Conservation (phyloP, 805 yeast genomes). For the Wickerhamiella sorbophila region DNA sequence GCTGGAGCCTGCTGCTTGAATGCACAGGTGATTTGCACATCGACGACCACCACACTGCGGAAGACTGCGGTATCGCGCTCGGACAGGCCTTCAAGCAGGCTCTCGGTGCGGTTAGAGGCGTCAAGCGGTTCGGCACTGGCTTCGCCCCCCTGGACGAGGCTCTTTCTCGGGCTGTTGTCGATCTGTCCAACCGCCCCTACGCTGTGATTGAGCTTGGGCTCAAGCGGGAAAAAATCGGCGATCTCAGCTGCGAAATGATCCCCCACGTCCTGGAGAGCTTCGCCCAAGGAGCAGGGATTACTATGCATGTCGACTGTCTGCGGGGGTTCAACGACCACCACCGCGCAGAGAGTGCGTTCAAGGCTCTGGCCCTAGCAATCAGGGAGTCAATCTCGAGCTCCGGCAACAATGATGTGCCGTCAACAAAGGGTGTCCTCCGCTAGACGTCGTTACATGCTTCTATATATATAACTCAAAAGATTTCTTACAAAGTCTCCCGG, state of each 20-base stretch:
- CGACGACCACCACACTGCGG: slow-evolving; percentile 95
- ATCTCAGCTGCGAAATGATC: slow-evolving; percentile 85
- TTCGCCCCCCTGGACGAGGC: slow-evolving; percentile 97
- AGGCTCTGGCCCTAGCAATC: slow-evolving; percentile 87
- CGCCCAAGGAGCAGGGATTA: slow-evolving; percentile 81
- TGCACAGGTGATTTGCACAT: slow-evolving; percentile 91
- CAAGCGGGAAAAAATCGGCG: slow-evolving; percentile 87
- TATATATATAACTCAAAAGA: too few relatives aligned
- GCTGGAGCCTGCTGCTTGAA: slow-evolving; percentile 83
- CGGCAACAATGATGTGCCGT: slow-evolving; percentile 84
- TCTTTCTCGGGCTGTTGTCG: slow-evolving; percentile 88
- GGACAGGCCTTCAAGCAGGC: slow-evolving; percentile 86
- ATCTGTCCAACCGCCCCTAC: slow-evolving; percentile 81
- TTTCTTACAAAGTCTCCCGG: too few relatives aligned
- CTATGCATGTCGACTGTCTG: slow-evolving; percentile 86
- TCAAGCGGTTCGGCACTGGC: slow-evolving; percentile 82
- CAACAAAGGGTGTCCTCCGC: slow-evolving; percentile 82
- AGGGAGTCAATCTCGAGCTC: slow-evolving; percentile 71
- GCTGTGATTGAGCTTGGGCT: slow-evolving; percentile 83
- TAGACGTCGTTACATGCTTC: too few relatives aligned
- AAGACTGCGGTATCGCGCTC: slow-evolving; percentile 85
- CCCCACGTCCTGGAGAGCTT: slow-evolving; percentile 94
- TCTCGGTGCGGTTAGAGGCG: slow-evolving; percentile 77
- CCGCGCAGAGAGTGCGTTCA: slow-evolving; percentile 89
- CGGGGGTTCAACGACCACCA: slow-evolving; percentile 95